Conservation (phyloP, 2,329 filamentous ascomycete species). For the Didymella keratinophila region DNA sequence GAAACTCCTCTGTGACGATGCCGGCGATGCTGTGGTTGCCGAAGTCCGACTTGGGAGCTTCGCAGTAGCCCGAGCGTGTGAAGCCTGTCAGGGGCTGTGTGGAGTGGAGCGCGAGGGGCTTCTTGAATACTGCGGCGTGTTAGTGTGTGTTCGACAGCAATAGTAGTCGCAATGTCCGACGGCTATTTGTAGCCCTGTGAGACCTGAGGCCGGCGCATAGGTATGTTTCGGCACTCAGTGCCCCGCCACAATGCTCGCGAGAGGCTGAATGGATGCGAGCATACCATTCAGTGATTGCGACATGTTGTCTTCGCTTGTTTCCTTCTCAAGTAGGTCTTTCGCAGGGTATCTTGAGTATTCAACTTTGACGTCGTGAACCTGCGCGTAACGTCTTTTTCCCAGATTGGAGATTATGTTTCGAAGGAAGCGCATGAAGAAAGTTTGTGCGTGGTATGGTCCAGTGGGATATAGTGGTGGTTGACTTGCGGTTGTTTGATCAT, state of each 20-base stretch:
- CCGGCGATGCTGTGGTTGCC: conserved; percentile 68
- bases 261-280: neutral
- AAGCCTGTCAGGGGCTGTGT: conserved; percentile 67
- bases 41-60: conserved; percentile 60
- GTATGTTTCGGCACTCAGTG: neutral
- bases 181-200: neutral
- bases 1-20: conserved; percentile 67
- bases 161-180: neutral
- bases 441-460: neutral
- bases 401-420: conserved; percentile 18
- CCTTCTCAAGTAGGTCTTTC: conserved; percentile 12
- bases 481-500: conserved; percentile 5
- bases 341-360: conserved; percentile 20
- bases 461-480: neutral
- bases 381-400: conserved; percentile 34
- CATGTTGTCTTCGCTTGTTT: conserved; percentile 8
- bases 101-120: conserved; percentile 66
- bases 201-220: neutral
- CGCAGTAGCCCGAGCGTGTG: conserved; percentile 68
- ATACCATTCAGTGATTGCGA: conserved; percentile 21
- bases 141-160: neutral
- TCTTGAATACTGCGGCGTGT: conserved; percentile 60
- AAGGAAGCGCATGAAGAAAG: conserved; percentile 27
- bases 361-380: conserved; percentile 42
- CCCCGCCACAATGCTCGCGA: neutral